Base-by-base conservation (phyloP, 768 basidiomycete genomes). In the Lepiota brunneoincarnata region DNA sequence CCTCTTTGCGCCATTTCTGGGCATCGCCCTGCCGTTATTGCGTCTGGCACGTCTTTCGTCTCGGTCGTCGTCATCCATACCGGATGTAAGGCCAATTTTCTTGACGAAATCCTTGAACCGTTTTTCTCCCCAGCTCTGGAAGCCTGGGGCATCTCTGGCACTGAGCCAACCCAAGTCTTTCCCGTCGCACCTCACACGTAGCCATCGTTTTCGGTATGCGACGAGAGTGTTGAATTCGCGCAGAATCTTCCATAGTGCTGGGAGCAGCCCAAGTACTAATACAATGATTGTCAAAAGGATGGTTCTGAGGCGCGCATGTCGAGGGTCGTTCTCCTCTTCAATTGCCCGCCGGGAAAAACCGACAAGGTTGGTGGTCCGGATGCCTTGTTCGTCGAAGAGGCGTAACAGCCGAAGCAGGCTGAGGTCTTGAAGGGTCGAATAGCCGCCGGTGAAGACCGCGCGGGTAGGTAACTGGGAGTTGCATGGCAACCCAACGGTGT, bases 151-250 rank as follows among this genome's bases (percentile, higher is more conserved):
- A 20, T 74, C 66, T 3, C 68, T 71, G 0, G 79, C 81, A 61
- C 83, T 82, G 38, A 91, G 69, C 84, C 89, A 91, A 5, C 82
- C 90, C 71, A 93, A 75, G 61, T 92, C 89, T 56, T 83, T 74
- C 2, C 82, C 81, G 57, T 79, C 80, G 62, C 91, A 89, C 48
- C 78, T 79, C 1, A 83, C 69, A 26, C 81, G 73, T 15, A 83
- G 63, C 83, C 90, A 92, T 24, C 78, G 74, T 39, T 71, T 68
- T 44, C 84, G 76, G 61, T 79, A 84, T 6, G 69, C 75, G 2
- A 80, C 75, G 2, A 88, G 67, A 14, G 63, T 69, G 61, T 77
- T 80, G 62, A 88, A 85, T 66, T 91, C 86, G 58, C 71, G 72
- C 43, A 89, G 61, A 20, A 92, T 78, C 60, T 82, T 81, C 67